These are phyloP conservation scores for Saturnispora gosingensis DNA, from an alignment of 805 yeast genomes.

Conservation along the genomic window DNA sequence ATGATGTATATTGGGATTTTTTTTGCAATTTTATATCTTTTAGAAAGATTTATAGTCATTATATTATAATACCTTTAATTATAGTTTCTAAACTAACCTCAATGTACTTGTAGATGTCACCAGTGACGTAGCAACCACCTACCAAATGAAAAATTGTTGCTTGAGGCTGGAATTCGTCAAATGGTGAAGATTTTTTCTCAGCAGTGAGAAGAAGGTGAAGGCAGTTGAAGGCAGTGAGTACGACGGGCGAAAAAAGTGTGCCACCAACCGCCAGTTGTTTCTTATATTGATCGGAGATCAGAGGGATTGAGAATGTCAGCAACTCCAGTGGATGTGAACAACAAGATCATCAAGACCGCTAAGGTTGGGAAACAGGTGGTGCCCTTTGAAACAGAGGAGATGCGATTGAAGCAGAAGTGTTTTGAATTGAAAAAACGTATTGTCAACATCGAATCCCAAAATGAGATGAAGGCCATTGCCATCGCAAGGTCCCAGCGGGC, in stretches of 20 bases:
- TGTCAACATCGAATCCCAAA: constrained; percentile 62
- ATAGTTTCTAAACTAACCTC: no score
- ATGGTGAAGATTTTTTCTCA: neutral
- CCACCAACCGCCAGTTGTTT: neutral
- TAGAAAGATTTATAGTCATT: neutral
- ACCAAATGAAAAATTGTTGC: neutral
- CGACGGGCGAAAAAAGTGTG: neutral
- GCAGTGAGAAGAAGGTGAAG: neutral
- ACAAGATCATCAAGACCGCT: neutral
- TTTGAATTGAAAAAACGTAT: constrained; percentile 62
- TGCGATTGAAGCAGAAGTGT: constrained; percentile 52
- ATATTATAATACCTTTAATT: neutral
- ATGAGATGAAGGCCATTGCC: constrained; percentile 67
- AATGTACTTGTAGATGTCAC: neutral
- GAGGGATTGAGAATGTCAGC: neutral
- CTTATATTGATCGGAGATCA: neutral
- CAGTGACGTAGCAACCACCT: no score
- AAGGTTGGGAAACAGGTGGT: constrained; percentile 12
- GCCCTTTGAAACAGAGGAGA: constrained; percentile 16
- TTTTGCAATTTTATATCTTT: neutral
- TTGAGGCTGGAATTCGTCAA: neutral
- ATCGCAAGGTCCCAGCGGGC: constrained; percentile 69
- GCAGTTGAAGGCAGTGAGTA: neutral
- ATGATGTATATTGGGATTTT: neutral
- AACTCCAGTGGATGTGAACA: neutral